A percentile compares a stretch with the other conserved stretches of the same genome.
These are phyloP conservation scores for Powellomyces hirtus DNA, from an alignment of 192 early-diverging fungal genomes.

Conservation along the genomic window DNA sequence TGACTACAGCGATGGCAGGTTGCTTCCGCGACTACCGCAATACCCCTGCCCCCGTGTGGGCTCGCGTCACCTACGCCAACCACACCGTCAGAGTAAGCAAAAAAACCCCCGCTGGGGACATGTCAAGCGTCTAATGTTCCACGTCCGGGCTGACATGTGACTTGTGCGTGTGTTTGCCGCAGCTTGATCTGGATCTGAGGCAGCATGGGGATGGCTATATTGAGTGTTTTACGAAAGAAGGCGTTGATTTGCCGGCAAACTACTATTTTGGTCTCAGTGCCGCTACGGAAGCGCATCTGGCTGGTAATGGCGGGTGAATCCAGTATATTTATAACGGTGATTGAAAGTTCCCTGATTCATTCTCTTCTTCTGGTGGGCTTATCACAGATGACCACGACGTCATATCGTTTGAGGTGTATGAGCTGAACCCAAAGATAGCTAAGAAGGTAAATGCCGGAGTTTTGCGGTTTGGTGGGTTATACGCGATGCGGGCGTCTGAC, in stretches of 20 bases:
- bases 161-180: background rate
- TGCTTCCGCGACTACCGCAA: constrained; percentile 73
- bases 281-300: constrained; percentile 23
- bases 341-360: no score
- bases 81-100: constrained; percentile 42
- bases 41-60: constrained; percentile 48
- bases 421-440: constrained; percentile 61
- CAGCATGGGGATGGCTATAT: constrained; percentile 51
- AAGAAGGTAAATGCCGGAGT: constrained; percentile 21
- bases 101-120: background rate
- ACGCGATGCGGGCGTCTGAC: background rate
- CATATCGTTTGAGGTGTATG: constrained; percentile 61
- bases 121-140: background rate
- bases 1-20: constrained; percentile 23
- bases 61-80: constrained; percentile 61
- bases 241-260: constrained; percentile 60
- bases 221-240: constrained; percentile 51
- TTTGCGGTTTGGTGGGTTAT: background rate
- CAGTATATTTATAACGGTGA: no score
- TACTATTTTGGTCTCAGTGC: constrained; percentile 74
- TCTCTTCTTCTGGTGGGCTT: no score
- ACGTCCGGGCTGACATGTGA: no score
- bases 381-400: constrained; percentile 77
- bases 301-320: constrained; percentile 13
- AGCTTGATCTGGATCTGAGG: constrained; percentile 52